Percentiles rank a stretch among this genome's conserved stretches.
Evolutionary conservation across 225 moss, liverwort and hornwort species (phyloP).

Genomic region (Bryoerythrophyllum caledonicum): DNA sequence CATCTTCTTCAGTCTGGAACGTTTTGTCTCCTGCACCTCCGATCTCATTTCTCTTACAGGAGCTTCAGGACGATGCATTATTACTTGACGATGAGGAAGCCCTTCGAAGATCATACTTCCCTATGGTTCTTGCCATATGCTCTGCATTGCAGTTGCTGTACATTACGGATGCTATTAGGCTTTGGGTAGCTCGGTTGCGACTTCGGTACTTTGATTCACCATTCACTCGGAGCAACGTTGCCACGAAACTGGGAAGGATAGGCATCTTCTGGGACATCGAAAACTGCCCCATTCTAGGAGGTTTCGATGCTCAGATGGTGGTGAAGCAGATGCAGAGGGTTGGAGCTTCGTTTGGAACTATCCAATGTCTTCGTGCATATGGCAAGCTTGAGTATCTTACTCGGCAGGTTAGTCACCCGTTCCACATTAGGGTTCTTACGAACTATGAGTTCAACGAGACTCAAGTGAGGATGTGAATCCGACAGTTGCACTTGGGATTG

Average conservation of each 20-base stretch:
- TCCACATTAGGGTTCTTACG: too few species aligned
- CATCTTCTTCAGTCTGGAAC: too few species aligned
- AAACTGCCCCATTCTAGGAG: slow-evolving; percentile 73
- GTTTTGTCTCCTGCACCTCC: too few species aligned
- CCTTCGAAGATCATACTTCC: slow-evolving; percentile 51
- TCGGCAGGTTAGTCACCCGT: slow-evolving; percentile 64
- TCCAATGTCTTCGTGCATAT: slow-evolving; percentile 78
- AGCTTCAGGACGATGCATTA: slow-evolving; percentile 34
- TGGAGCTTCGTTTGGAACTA: slow-evolving; percentile 55
- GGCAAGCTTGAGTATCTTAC: slow-evolving; percentile 86
- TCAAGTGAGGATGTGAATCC: too few species aligned
- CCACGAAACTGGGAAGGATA: slow-evolving; percentile 44
- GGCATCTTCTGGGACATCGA: slow-evolving; percentile 86
- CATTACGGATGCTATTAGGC: slow-evolving; percentile 56
- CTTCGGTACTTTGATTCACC: slow-evolving; percentile 75
- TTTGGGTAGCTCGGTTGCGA: slow-evolving; percentile 68
- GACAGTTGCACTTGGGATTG: too few species aligned
- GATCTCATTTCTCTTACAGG: too few species aligned
- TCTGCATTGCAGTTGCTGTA: slow-evolving; percentile 65
- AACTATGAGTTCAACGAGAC: too few species aligned
- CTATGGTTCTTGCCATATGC: slow-evolving; percentile 57
- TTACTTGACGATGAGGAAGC: slow-evolving; percentile 44
- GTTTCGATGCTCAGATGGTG: slow-evolving; percentile 57
- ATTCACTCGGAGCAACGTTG: slow-evolving; percentile 39
- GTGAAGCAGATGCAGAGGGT: slow-evolving; percentile 67